A percentile compares a stretch with the other conserved stretches of the same genome.
These are phyloP conservation scores for Rhodofomes roseus DNA, from an alignment of 1,284 basidiomycete genomes.

Conservation along the genomic window DNA sequence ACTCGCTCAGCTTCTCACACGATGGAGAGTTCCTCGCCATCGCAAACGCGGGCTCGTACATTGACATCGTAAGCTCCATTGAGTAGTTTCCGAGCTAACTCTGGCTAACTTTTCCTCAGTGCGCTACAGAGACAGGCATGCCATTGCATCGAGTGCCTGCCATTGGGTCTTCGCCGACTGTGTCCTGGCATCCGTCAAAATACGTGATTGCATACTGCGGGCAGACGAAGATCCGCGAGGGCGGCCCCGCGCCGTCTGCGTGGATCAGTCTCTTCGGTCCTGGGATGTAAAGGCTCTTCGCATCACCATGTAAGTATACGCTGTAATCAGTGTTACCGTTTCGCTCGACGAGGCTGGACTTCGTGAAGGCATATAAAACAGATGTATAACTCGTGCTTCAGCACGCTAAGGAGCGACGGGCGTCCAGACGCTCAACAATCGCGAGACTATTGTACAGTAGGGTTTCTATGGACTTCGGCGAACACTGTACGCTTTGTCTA, in stretches of 20 bases:
- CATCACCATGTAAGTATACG: too few relatives aligned
- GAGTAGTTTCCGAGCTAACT: background rate
- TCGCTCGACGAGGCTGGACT: too few relatives aligned
- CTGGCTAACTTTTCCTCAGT: slow-evolving; percentile 37
- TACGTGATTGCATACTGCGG: slow-evolving; percentile 77
- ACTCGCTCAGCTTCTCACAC: slow-evolving; percentile 73
- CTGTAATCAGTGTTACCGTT: too few relatives aligned
- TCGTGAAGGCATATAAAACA: background rate
- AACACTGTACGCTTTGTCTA: slow-evolving; percentile 3
- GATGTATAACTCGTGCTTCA: background rate
- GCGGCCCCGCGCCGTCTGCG: slow-evolving; percentile 55
- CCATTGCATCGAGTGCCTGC: slow-evolving; percentile 69
- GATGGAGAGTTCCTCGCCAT: slow-evolving; percentile 80
- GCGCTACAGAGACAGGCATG: slow-evolving; percentile 67
- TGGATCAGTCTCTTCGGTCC: slow-evolving; percentile 68
- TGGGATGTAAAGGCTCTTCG: slow-evolving; percentile 30
- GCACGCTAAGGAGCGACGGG: slow-evolving; percentile 5
- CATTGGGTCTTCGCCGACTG: slow-evolving; percentile 60
- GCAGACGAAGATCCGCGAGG: slow-evolving; percentile 60
- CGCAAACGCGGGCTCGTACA: slow-evolving; percentile 64
- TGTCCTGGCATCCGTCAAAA: slow-evolving; percentile 77
- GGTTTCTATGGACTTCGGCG: slow-evolving; percentile 1
- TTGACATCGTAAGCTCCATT: slow-evolving; percentile 52
- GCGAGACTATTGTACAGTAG: slow-evolving; percentile 1
- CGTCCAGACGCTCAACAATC: slow-evolving; percentile 4